phyloP scores from a whole-genome alignment of 768 basidiomycete species.

The Suillus subaureus region DNA sequence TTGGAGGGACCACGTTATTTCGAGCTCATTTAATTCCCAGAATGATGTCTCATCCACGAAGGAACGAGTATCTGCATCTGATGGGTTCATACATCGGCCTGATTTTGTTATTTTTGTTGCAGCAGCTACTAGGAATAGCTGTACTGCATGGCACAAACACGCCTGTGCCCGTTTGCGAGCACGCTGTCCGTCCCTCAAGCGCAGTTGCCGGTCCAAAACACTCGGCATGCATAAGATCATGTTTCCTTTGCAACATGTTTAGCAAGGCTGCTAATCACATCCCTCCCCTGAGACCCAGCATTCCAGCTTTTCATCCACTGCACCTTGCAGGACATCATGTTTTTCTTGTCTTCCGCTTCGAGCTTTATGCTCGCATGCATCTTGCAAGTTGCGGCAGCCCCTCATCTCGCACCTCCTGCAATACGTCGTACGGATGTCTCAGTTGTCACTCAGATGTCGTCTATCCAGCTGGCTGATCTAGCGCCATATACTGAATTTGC shows the following conservation, averaged over 20 bases:
- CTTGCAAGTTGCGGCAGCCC: slow-evolving; percentile 10
- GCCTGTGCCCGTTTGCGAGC: not conserved
- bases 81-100: not conserved
- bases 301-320: not conserved
- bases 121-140: not conserved
- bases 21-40: not conserved
- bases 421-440: slow-evolving; percentile 10
- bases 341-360: not conserved
- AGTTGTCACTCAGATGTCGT: slow-evolving; percentile 27
- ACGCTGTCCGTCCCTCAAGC: not conserved
- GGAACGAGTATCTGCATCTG: not conserved
- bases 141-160: not conserved
- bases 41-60: not conserved
- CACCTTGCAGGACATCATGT: not conserved
- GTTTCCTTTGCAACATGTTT: not conserved
- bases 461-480: slow-evolving; percentile 38
- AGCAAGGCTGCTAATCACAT: not conserved
- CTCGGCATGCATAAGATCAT: not conserved
- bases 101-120: not conserved
- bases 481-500: slow-evolving; percentile 55
- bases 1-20: not conserved
- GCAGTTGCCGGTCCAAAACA: not conserved
- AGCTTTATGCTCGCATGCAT: not conserved
- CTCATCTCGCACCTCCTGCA: slow-evolving; percentile 1
- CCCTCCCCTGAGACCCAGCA: not conserved